A percentile compares a stretch with the other conserved stretches of the same genome.
Conservation (phyloP, 2,329 filamentous ascomycete genomes). For the Sporothrix curviconia region DNA sequence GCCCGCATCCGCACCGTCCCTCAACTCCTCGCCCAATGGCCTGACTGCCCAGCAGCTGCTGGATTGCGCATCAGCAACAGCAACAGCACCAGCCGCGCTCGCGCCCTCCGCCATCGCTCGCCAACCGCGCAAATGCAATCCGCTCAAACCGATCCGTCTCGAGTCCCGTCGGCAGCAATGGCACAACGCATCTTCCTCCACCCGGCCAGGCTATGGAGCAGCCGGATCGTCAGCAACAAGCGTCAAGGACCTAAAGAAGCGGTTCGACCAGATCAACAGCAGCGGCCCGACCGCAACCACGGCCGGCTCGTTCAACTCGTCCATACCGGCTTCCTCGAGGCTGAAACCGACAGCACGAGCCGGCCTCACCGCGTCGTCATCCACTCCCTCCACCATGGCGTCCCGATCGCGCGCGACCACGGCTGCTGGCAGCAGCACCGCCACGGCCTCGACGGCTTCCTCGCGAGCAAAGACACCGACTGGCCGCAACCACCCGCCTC, state of each 20-base stretch:
- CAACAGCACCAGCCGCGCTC: neutral
- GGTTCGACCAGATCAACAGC: constrained; percentile 58
- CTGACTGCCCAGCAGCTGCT: constrained; percentile 34
- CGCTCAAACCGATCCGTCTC: constrained; percentile 50
- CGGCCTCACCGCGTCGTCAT: neutral
- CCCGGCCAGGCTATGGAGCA: neutral
- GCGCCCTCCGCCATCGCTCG: constrained; percentile 36
- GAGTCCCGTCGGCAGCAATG: constrained; percentile 41
- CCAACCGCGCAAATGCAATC: constrained; percentile 32
- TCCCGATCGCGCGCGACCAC: neutral
- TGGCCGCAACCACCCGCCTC: neutral
- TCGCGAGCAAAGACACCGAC: constrained; percentile 16
- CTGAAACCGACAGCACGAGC: neutral
- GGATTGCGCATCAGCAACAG: constrained; percentile 18
- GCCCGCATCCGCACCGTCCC: constrained; percentile 29
- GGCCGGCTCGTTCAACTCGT: neutral
- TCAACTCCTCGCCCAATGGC: constrained; percentile 44
- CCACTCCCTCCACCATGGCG: neutral
- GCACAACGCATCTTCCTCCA: neutral
- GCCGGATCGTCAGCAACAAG: constrained; percentile 41
- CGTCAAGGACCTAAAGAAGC: constrained; percentile 73
- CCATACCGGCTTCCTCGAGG: constrained; percentile 21
- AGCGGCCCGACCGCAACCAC: constrained; percentile 24
- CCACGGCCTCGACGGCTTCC: constrained; percentile 23
- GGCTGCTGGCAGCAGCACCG: constrained; percentile 16